Base-by-base conservation (phyloP, 768 basidiomycete genomes). In the Russula sp. region DNA sequence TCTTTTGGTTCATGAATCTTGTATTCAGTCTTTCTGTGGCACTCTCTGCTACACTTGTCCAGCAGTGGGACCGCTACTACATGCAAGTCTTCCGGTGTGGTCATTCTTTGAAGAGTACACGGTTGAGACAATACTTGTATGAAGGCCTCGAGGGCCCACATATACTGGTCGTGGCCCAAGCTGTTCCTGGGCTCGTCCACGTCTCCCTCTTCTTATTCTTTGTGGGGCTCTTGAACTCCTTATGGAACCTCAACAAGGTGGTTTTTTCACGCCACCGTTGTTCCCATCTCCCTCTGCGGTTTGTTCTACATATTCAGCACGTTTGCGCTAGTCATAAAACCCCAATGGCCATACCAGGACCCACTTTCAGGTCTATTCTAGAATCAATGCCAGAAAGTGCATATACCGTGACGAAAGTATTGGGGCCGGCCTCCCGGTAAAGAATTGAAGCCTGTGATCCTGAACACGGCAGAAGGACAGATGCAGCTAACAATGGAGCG, bases 161-260 rank as follows among this genome's bases (percentile, higher is more conserved):
- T 9, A 75, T 82, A 71, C 69, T 74, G 11, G 68, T 72, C 1
- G 67, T 82, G 9, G 77, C 81, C 1, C 75, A 77, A 40, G 65
- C 72, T 13, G 76, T 82, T 37, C 81, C 80, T 1, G 71, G 77
- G 20, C 74, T 82, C 16, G 74, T 84, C 27, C 81, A 83, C 61
- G 68, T 79, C 6, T 79, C 81, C n/a, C n/a, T n/a, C n/a, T n/a
- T n/a, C n/a, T 72, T 82, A 4, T 82, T 83, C 70, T 77, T 84
- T 70, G 73, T 77, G 35, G 78, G 80, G 35, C 73, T 84, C 27
- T 69, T 80, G 39, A 74, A 76, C 27, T 79, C 81, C 65, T 70
- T 82, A 34, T 68, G 70, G 55, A 70, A 76, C 8, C 68, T 68
- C 51, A 66, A 70, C 45, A 40, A 1, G 2, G 22, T 42, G 4